Percentiles rank a stretch among this genome's conserved stretches.
Evolutionary conservation across 805 yeast species (phyloP).

Genomic region (Spathaspora girioi): DNA sequence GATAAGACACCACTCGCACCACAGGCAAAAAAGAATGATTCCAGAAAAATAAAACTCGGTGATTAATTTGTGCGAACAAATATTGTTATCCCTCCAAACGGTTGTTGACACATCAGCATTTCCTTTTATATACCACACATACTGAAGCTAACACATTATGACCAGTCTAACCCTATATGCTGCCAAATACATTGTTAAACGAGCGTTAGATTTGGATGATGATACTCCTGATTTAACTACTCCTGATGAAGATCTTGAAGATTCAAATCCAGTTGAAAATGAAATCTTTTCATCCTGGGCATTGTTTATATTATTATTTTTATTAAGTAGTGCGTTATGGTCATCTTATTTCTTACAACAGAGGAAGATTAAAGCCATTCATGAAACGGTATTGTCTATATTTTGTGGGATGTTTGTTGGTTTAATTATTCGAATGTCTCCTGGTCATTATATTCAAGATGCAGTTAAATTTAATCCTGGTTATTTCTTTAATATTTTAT

Average conservation of each 20-base stretch:
- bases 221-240: conserved; percentile 37
- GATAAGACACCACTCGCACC: too few species aligned
- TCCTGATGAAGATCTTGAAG: conserved; percentile 55
- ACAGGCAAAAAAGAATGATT: too few species aligned
- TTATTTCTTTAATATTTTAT: conserved; percentile 86
- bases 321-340: conserved; percentile 89
- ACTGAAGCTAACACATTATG: conserved; percentile 12
- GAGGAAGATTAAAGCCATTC: conserved; percentile 89
- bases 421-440: conserved; percentile 79
- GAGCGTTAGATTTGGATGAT: conserved; percentile 36
- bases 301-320: conserved; percentile 73
- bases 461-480: conserved; percentile 93
- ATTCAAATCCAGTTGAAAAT: conserved; percentile 81
- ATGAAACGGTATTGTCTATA: conserved; percentile 93
- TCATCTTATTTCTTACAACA: conserved; percentile 91
- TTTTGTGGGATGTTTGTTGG: conserved; percentile 98
- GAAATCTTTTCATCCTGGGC: conserved; percentile 99
- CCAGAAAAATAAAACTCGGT: too few species aligned
- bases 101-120: not conserved
- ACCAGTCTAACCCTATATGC: conserved; percentile 22
- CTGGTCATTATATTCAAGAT: conserved; percentile 96
- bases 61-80: too few species aligned
- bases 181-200: conserved; percentile 25
- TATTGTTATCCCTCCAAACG: too few species aligned
- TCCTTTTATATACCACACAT: too few species aligned